These are phyloP conservation scores for Leccinum disarticulatum DNA, from an alignment of 768 basidiomycete genomes.

Conservation along the genomic window DNA sequence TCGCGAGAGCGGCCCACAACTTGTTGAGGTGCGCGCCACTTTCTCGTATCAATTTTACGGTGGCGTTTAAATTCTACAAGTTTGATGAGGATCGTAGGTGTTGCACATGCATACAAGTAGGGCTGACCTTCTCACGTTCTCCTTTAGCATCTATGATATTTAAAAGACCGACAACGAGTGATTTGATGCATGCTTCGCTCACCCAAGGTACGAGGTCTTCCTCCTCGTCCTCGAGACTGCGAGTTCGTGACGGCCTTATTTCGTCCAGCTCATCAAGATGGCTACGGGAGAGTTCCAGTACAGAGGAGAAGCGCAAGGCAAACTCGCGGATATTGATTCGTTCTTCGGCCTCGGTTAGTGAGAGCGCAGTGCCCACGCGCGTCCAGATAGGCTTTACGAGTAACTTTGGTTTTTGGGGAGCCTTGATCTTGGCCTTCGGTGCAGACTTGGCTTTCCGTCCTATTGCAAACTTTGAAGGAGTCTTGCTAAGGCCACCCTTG, in stretches of 20 bases:
- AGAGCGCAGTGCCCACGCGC: constrained; percentile 42
- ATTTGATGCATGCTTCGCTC: constrained; percentile 61
- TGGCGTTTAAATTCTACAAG: constrained; percentile 27
- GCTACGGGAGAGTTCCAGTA: constrained; percentile 49
- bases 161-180: constrained; percentile 62
- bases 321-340: constrained; percentile 79
- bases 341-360: constrained; percentile 49
- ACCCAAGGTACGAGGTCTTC: constrained; percentile 52
- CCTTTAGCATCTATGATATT: constrained; percentile 48
- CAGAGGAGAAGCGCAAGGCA: constrained; percentile 55
- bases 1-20: constrained; percentile 57
- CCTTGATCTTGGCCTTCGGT: constrained; percentile 26
- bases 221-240: constrained; percentile 39
- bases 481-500: constrained; percentile 10
- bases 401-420: constrained; percentile 33
- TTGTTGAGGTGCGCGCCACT: constrained; percentile 57
- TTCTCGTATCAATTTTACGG: constrained; percentile 52
- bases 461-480: constrained; percentile 12
- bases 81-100: constrained; percentile 1
- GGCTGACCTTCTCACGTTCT: constrained; percentile 35
- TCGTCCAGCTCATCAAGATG: constrained; percentile 67
- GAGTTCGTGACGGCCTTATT: constrained; percentile 36
- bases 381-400: constrained; percentile 57
- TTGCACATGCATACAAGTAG: background rate
- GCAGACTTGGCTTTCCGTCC: constrained; percentile 18